These are phyloP conservation scores for Nidula niveotomentosa DNA, from an alignment of 1,284 basidiomycete species.

Conservation along the genomic window DNA sequence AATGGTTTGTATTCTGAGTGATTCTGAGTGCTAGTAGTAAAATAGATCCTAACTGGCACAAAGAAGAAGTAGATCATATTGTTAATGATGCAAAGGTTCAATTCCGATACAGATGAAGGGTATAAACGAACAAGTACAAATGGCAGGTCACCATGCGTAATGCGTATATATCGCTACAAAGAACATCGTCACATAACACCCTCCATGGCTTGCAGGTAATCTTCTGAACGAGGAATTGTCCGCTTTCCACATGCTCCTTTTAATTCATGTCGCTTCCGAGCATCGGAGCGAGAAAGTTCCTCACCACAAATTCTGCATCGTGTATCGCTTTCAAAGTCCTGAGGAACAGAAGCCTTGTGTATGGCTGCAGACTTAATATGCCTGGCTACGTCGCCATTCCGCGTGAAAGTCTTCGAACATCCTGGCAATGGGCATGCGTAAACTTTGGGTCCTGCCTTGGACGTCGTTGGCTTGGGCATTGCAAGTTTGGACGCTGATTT, in stretches of 20 bases:
- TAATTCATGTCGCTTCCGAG: slow-evolving; percentile 22
- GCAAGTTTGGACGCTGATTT: too few relatives aligned
- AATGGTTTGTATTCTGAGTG: too few relatives aligned
- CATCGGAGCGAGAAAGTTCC: slow-evolving; percentile 23
- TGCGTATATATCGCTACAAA: too few relatives aligned
- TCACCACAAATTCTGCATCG: slow-evolving; percentile 17
- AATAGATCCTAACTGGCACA: too few relatives aligned
- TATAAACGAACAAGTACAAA: too few relatives aligned
- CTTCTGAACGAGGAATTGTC: slow-evolving; percentile 6
- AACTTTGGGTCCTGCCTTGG: neutral
- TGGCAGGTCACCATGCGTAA: too few relatives aligned
- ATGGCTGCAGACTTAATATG: slow-evolving; percentile 17
- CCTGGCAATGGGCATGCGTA: slow-evolving; percentile 10
- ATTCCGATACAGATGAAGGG: too few relatives aligned
- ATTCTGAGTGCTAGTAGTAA: too few relatives aligned
- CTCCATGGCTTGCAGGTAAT: neutral
- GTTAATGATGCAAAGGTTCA: too few relatives aligned
- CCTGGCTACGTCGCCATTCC: slow-evolving; percentile 17
- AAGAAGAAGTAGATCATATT: too few relatives aligned
- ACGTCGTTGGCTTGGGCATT: neutral
- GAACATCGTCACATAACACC: too few relatives aligned
- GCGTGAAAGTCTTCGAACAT: slow-evolving; percentile 21
- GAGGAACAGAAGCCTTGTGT: slow-evolving; percentile 10
- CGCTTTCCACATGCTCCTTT: slow-evolving; percentile 20
- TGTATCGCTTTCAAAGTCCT: slow-evolving; percentile 4